Base-by-base conservation (phyloP, 352 stramenopile genomes). In the Plasmopara halstedii region DNA sequence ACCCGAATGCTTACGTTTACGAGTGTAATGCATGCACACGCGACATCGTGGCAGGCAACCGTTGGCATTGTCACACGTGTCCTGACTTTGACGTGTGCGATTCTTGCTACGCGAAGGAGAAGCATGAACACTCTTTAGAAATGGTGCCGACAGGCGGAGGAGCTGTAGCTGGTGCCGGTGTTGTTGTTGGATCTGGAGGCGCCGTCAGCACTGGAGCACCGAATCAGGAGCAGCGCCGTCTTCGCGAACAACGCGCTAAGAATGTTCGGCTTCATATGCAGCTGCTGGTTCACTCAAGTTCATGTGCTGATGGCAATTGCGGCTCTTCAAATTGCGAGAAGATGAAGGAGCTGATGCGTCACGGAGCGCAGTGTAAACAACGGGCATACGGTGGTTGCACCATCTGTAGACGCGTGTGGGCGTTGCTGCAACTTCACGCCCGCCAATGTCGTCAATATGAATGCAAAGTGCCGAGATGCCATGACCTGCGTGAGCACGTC, bases 211-310 rank as follows among this genome's bases (percentile, higher is more conserved):
- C 50, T 21, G 52, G 62, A 11, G 57, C 62, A 6, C 54, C 87
- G 41, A 82, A 70, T 0, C 65, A 85, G 19, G 70, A 86, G 41
- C 67, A 89, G 52, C 71, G 78, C 19, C 74, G 75, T 18, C 36
- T 76, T 27, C 74, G 83, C 34, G 83, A 93, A 51, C 74, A 94
- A 49, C 81, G 93, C 13, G 86, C 96, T 44, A 94, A 97, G 61
- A 97, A 94, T 46, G 96, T 99, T 53, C 83, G 89, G 42, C 68
- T 98, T 20, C 95, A 99, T 70, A 98, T 99, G 95, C 95, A 98
- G 65, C 72, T 99, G 40, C 68, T 99, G n/a, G 76, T 96, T 52
- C 96, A 99, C 69, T 95, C 96, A 27, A 97, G 91, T 34, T 95
- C 81, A 13, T 99, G 96, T 55, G 72, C 62, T 5, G 85, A 95